A percentile compares a stretch with the other conserved stretches of the same genome.
These are phyloP conservation scores for Podospora australis DNA, from an alignment of 495 filamentous ascomycete genomes.

Conservation along the genomic window DNA sequence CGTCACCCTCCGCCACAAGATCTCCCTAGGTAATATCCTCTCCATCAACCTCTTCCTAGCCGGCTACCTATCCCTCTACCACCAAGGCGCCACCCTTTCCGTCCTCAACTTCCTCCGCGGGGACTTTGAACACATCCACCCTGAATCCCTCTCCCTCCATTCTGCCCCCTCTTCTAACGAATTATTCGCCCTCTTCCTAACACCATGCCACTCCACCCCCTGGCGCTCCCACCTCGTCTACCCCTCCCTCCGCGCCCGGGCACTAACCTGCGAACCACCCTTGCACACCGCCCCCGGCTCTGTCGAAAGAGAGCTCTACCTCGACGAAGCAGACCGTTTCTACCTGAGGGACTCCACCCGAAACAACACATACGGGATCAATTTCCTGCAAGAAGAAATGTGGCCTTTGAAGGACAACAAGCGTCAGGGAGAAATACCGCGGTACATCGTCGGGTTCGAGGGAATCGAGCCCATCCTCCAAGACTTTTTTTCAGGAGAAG, in stretches of 20 bases:
- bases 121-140: conserved; percentile 55
- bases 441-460: conserved; percentile 52
- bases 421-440: conserved; percentile 41
- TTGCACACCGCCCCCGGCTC: conserved; percentile 50
- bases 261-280: conserved; percentile 87
- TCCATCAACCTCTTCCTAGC: conserved; percentile 64
- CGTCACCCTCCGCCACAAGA: conserved; percentile 40
- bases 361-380: conserved; percentile 14
- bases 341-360: conserved; percentile 38
- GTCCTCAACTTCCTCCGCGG: conserved; percentile 67
- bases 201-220: conserved; percentile 96
- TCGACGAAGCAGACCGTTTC: conserved; percentile 88
- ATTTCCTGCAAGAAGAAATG: conserved; percentile 49
- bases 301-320: conserved; percentile 53
- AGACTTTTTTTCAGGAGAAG: conserved; percentile 34
- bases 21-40: conserved; percentile 53
- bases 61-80: conserved; percentile 64
- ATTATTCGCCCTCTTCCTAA: conserved; percentile 81
- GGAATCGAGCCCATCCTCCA: conserved; percentile 39
- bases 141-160: conserved; percentile 23
- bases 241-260: conserved; percentile 70
- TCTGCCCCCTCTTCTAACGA: conserved; percentile 12
- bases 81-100: conserved; percentile 70
- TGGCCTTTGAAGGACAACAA: conserved; percentile 28
- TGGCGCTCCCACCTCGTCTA: conserved; percentile 85